phyloP scores from a whole-genome alignment of 139 green algal species.

The Diplosphaera chodatii region DNA sequence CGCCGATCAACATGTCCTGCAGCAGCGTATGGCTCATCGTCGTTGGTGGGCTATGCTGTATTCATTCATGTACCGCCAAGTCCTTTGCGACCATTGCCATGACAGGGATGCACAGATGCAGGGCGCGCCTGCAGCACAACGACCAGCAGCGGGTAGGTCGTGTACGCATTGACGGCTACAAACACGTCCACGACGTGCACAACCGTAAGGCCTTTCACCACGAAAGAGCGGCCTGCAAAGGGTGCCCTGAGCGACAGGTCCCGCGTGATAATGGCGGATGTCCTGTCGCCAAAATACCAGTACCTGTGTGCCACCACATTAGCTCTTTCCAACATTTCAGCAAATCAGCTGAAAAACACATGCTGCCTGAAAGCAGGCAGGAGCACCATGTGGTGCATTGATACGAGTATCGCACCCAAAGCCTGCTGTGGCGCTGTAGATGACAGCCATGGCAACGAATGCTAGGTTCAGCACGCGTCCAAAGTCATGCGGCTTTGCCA shows the following conservation, averaged over 20 bases:
- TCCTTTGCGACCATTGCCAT: too few relatives aligned
- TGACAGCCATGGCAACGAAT: conserved; percentile 31
- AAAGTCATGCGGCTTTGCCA: conserved; percentile 34
- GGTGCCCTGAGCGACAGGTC: conserved; percentile 32
- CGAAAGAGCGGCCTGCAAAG: conserved; percentile 3
- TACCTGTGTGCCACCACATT: too few relatives aligned
- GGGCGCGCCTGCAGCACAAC: conserved; percentile 41
- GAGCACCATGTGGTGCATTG: too few relatives aligned
- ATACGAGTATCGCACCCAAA: conserved; percentile 22
- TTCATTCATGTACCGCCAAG: too few relatives aligned
- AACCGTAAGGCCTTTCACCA: conserved; percentile 34
- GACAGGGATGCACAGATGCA: too few relatives aligned
- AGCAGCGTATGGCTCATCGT: too few relatives aligned
- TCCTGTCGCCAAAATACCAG: conserved; percentile 39
- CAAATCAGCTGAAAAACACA: too few relatives aligned
- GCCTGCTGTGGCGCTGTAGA: conserved; percentile 31
- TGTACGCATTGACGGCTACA: conserved; percentile 31
- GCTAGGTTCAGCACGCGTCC: conserved; percentile 17
- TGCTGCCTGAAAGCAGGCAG: too few relatives aligned
- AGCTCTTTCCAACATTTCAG: too few relatives aligned
- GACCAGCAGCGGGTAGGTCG: conserved; percentile 31
- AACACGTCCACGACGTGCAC: conserved; percentile 45
- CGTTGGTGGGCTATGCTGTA: too few relatives aligned
- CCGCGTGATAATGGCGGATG: conserved; percentile 24
- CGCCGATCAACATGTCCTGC: conserved; percentile 25